Base-by-base conservation (phyloP, 768 basidiomycete genomes). In the Rhizopogon vinicolor region DNA sequence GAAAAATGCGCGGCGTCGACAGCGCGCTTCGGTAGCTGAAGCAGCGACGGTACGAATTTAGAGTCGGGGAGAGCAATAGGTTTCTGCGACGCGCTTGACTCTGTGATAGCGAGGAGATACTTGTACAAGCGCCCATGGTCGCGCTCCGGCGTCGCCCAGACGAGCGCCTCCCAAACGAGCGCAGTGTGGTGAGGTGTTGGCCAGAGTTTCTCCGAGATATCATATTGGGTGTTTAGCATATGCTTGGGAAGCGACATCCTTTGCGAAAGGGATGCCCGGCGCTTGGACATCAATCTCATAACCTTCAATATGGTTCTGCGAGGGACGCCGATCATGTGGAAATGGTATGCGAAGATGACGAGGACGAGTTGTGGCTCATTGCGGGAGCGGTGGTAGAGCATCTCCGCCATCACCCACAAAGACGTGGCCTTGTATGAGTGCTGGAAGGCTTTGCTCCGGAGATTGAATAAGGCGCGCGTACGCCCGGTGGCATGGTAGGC, bases 281-380 rank as follows among this genome's bases (percentile, higher is more conserved):
- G 25, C 16, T 52, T 50, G 13, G 51, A 44, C 16, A 49, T 29
- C 13, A 49, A 29, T n/a, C 44, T 52, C 41, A 67, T 44, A 18
- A 60, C 28, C 7, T 55, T 59, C 1, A 60, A 18, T 3, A 68
- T 31, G 0, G 62, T 71, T 64, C 37, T 71, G 52, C 31, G 58
- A 0, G 86, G 84, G n/a, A 89, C 70, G 13, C 82, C 85, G 39
- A 75, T 67, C 7, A 75, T 58, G 53, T 75, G 76, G 60, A 85
- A 87, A 52, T 81, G 74, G 6, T 77, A 72, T 12, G 68, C 65
- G 62, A 82, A 89, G 0, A 77, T 69, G 45, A 69, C 55, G 48
- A 84, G 62, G 35, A 62, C 50, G n/a, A 55, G 59, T 22, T 61
- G 18, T 39, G 18, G 51, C 40, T 64, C 58, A 10, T 33, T 59